phyloP scores from a whole-genome alignment of 306 rosid genomes.

The Delonix regia region DNA sequence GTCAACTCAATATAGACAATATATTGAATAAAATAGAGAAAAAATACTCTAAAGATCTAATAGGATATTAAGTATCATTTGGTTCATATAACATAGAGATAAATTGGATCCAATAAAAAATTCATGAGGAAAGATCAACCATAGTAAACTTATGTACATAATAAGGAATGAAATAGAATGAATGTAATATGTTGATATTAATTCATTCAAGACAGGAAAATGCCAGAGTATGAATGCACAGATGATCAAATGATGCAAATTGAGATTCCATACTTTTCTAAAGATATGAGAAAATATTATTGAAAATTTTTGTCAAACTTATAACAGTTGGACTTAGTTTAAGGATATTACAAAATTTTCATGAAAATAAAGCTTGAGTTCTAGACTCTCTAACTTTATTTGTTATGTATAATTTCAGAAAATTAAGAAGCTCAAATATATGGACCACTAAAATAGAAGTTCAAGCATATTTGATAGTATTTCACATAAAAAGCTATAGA shows the following conservation, averaged over 20 bases:
- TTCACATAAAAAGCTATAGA: too few species aligned
- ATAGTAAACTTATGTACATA: slow-evolving; percentile 3
- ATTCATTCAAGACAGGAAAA: too few species aligned
- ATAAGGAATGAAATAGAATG: neutral
- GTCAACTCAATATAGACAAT: slow-evolving; percentile 81
- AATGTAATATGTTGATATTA: slow-evolving; percentile 13
- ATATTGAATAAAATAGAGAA: slow-evolving; percentile 45
- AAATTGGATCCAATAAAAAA: slow-evolving; percentile 1
- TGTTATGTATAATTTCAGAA: slow-evolving; percentile 1
- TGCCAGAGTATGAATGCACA: too few species aligned
- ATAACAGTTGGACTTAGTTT: too few species aligned
- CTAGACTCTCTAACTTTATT: slow-evolving; percentile 7
- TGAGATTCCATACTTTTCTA: neutral
- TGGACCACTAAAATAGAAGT: too few species aligned
- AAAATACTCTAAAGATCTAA: slow-evolving; percentile 21
- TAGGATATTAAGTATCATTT: slow-evolving; percentile 16
- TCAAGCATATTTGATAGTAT: too few species aligned
- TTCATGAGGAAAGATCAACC: neutral
- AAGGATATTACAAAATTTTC: neutral
- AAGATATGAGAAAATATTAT: neutral
- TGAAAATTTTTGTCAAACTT: too few species aligned
- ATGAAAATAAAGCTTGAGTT: neutral
- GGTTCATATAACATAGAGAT: too few species aligned
- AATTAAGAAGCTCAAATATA: too few species aligned
- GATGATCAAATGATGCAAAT: slow-evolving; percentile 25